Percentiles rank a stretch among this genome's conserved stretches.
Evolutionary conservation across 73 alveolate genomes (phyloP).

Genomic region (Diophrys sp.): DNA sequence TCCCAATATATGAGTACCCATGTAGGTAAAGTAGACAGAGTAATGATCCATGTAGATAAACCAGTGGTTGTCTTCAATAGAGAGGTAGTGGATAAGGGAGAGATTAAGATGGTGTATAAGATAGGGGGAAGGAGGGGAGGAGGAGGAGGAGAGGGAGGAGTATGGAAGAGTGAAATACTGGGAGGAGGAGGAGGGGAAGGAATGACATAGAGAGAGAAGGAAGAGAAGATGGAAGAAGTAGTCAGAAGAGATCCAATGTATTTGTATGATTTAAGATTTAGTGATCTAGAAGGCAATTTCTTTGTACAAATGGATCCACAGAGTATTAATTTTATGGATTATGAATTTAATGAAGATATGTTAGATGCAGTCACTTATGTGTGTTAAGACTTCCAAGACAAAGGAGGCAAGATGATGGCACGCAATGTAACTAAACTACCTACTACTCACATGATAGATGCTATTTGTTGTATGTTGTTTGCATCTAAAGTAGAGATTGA

Average conservation of each 20-base stretch:
- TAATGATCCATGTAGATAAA: conserved; percentile 26
- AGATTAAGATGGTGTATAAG: conserved; percentile 7
- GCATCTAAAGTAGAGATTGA: conserved; percentile 34
- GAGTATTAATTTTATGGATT: conserved; percentile 34
- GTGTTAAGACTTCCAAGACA: conserved; percentile 48
- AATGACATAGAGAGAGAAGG: background rate
- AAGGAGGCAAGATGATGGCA: conserved; percentile 52
- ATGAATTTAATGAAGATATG: conserved; percentile 25
- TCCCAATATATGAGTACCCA: conserved; percentile 19
- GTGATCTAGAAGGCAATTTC: conserved; percentile 32
- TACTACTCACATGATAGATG: conserved; percentile 50
- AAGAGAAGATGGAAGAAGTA: background rate
- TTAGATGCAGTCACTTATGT: conserved; percentile 25
- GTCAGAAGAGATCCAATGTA: conserved; percentile 20
- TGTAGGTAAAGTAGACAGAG: conserved; percentile 32
- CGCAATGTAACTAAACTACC: conserved; percentile 51
- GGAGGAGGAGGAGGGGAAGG: background rate
- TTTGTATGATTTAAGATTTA: conserved; percentile 47
- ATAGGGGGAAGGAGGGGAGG: background rate
- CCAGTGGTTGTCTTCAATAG: conserved; percentile 37
- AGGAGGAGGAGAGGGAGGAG: background rate
- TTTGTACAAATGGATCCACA: conserved; percentile 56
- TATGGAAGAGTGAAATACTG: background rate
- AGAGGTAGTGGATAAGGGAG: conserved; percentile 28
- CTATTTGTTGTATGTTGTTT: conserved; percentile 43